phyloP scores from a whole-genome alignment of 352 stramenopile species.

The Peronospora tabacina region DNA sequence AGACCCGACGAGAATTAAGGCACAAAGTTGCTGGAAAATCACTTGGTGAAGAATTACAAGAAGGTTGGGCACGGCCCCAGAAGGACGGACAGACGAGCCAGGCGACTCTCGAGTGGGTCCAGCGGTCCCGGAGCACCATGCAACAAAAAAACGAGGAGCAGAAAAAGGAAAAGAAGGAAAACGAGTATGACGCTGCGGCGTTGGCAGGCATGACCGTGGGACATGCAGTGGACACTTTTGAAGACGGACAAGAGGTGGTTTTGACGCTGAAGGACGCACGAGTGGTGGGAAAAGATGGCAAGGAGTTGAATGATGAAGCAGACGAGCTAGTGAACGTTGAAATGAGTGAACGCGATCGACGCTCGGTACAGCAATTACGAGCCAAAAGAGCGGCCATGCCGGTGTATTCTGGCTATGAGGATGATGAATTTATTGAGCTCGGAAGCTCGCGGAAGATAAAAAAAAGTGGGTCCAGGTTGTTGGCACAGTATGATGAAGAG shows the following conservation, averaged over 20 bases:
- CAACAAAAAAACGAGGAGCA: conserved; percentile 9
- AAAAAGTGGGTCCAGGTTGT: conserved; percentile 36
- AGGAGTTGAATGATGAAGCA: conserved; percentile 72
- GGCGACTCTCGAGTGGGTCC: conserved; percentile 67
- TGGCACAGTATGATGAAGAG: conserved; percentile 89
- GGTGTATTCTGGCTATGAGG: conserved; percentile 92
- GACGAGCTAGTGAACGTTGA: conserved; percentile 85
- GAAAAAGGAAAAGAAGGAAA: conserved; percentile 13
- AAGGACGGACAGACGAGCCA: conserved; percentile 15
- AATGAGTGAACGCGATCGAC: conserved; percentile 63
- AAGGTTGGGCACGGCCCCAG: conserved; percentile 10
- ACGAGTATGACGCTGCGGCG: conserved; percentile 57
- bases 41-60: conserved; percentile 61
- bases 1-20: conserved; percentile 58
- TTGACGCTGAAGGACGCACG: conserved; percentile 90
- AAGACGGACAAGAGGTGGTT: conserved; percentile 88
- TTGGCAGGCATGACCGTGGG: conserved; percentile 87
- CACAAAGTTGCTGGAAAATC: conserved; percentile 65
- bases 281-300: conserved; percentile 76
- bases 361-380: conserved; percentile 34
- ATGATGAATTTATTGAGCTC: conserved; percentile 94
- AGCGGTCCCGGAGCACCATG: conserved; percentile 31
- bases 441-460: conserved; percentile 33
- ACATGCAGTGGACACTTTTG: conserved; percentile 83
- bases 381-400: conserved; percentile 47